Evolutionary conservation across 2,329 filamentous ascomycete species (phyloP).

Genomic region (Cryphonectria radicalis): DNA sequence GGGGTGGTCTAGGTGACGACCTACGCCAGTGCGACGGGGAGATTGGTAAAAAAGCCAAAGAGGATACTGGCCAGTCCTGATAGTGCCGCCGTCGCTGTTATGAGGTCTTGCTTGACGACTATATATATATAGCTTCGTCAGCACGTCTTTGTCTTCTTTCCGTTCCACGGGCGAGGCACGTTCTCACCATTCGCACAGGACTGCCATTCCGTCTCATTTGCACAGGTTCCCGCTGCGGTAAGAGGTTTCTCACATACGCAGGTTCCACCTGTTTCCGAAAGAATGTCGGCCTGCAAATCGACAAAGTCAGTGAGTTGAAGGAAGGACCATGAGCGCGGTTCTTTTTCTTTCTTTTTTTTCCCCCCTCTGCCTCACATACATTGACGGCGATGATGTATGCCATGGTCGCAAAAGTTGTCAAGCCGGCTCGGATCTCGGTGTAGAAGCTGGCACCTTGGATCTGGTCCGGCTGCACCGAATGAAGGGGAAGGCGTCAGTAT

Average conservation of each 20-base stretch:
- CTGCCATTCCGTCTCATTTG: conserved; percentile 45
- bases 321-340: not conserved
- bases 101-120: conserved; percentile 71
- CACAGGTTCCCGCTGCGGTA: conserved; percentile 51
- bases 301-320: conserved; percentile 22
- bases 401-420: conserved; percentile 83
- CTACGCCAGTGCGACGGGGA: conserved; percentile 77
- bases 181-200: conserved; percentile 23
- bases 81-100: conserved; percentile 83
- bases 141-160: no score
- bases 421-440: conserved; percentile 76
- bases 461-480: conserved; percentile 60
- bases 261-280: conserved; percentile 76
- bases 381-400: conserved; percentile 83
- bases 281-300: conserved; percentile 65
- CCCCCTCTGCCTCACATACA: conserved; percentile 48
- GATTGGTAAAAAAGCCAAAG: conserved; percentile 81
- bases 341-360: not conserved
- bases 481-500: not conserved
- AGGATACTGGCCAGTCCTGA: conserved; percentile 74
- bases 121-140: conserved; percentile 2
- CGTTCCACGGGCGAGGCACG: conserved; percentile 41
- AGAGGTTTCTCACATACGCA: conserved; percentile 64
- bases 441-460: conserved; percentile 73
- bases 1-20: conserved; percentile 34